These are phyloP conservation scores for Xylariaceae sp. DNA, from an alignment of 2,329 filamentous ascomycete species.

Conservation along the genomic window DNA sequence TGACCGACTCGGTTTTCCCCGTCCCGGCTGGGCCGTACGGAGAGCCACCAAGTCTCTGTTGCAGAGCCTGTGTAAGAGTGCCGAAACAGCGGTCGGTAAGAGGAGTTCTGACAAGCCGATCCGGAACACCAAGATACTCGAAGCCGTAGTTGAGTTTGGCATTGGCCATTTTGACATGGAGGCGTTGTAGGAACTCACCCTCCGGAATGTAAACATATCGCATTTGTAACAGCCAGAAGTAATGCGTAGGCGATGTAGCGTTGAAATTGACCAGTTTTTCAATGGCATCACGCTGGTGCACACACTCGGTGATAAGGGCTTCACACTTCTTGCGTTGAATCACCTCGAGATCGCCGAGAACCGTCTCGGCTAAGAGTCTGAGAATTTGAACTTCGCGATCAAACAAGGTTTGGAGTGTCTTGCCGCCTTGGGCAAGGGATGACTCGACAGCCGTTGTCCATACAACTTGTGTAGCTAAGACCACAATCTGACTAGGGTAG, in stretches of 20 bases:
- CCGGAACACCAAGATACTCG: constrained; percentile 93
- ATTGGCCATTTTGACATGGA: constrained; percentile 95
- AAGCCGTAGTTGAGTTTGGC: constrained; percentile 94
- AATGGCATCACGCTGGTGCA: constrained; percentile 93
- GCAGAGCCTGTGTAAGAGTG: constrained; percentile 91
- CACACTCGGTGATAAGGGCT: constrained; percentile 96
- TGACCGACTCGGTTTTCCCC: constrained; percentile 98
- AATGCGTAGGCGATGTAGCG: constrained; percentile 73
- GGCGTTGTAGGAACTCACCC: constrained; percentile 75
- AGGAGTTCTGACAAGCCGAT: constrained; percentile 92
- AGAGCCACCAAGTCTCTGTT: constrained; percentile 91
- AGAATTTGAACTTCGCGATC: constrained; percentile 83
- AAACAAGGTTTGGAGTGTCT: constrained; percentile 65
- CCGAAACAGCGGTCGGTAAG: constrained; percentile 98
- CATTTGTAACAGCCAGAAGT: constrained; percentile 95
- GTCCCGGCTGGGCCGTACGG: constrained; percentile 97
- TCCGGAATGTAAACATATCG: constrained; percentile 84
- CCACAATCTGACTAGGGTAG: constrained; percentile 92
- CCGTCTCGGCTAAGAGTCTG: constrained; percentile 78
- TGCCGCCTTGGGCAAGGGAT: constrained; percentile 68
- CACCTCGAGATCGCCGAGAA: constrained; percentile 82
- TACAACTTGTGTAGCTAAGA: constrained; percentile 86
- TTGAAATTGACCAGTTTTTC: constrained; percentile 76
- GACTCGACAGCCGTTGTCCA: constrained; percentile 88
- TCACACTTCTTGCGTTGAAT: constrained; percentile 95